A percentile compares a stretch with the other conserved stretches of the same genome.
Conservation (phyloP, 2,329 filamentous ascomycete genomes). For the Trichoderma citrinoviride region DNA sequence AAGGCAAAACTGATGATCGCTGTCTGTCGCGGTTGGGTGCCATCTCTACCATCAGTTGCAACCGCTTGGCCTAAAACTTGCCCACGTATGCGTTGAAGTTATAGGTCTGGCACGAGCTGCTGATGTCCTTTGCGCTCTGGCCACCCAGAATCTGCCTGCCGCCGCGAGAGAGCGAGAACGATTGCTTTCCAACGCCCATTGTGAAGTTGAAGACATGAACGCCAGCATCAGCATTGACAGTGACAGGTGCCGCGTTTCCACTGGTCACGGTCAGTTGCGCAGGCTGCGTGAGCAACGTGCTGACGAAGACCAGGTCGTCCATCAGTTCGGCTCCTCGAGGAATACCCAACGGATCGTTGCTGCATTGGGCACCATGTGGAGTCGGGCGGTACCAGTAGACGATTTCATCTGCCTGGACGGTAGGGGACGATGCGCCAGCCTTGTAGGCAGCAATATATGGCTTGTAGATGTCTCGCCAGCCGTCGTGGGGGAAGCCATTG, state of each 20-base stretch:
- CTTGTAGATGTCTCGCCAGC: constrained; percentile 26
- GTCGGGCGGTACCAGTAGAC: constrained; percentile 29
- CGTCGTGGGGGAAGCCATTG: constrained; percentile 43
- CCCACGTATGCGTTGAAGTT: constrained; percentile 29
- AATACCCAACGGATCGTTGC: constrained; percentile 23
- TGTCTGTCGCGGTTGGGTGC: background rate
- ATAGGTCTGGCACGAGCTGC: constrained; percentile 22
- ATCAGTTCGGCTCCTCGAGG: constrained; percentile 25
- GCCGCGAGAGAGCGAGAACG: constrained; percentile 23
- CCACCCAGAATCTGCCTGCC: constrained; percentile 21
- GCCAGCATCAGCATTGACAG: constrained; percentile 24
- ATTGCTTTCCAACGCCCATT: constrained; percentile 26
- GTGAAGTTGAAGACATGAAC: constrained; percentile 27
- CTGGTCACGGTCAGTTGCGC: constrained; percentile 26
- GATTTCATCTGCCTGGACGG: constrained; percentile 27
- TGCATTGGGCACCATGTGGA: constrained; percentile 25
- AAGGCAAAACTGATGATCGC: background rate
- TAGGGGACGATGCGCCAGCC: constrained; percentile 22
- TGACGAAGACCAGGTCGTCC: constrained; percentile 27
- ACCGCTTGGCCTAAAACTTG: constrained; percentile 18
- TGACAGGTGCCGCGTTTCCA: constrained; percentile 22
- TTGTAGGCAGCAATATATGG: constrained; percentile 29
- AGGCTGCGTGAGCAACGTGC: constrained; percentile 26
- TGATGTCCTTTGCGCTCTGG: constrained; percentile 23
- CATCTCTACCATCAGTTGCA: background rate